These are phyloP conservation scores for Backusella luteola DNA, from an alignment of 192 early-diverging fungal genomes.

Conservation along the genomic window DNA sequence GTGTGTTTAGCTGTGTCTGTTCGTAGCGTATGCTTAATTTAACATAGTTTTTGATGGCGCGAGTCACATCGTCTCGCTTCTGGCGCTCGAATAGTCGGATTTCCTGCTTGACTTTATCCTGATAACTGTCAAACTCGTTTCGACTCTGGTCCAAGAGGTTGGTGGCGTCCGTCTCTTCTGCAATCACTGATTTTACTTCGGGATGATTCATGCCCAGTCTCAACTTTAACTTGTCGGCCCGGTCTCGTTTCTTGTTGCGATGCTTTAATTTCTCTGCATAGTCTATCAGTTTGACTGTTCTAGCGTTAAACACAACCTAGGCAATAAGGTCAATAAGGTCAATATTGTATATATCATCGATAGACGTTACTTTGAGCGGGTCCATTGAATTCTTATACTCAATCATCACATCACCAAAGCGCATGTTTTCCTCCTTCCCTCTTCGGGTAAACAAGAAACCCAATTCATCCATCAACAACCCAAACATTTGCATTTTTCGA, in stretches of 20 bases:
- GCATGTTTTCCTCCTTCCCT: conserved; percentile 44
- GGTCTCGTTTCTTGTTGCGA: conserved; percentile 39
- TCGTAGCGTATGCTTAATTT: conserved; percentile 40
- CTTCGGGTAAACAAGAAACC: conserved; percentile 44
- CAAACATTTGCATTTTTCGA: conserved; percentile 50
- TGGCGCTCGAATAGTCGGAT: conserved; percentile 44
- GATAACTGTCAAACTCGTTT: conserved; percentile 36
- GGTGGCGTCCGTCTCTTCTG: conserved; percentile 31
- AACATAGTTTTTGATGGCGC: conserved; percentile 38
- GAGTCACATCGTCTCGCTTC: conserved; percentile 40
- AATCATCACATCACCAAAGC: conserved; percentile 46
- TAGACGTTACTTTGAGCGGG: conserved; percentile 39
- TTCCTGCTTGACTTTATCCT: conserved; percentile 42
- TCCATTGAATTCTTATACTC: conserved; percentile 50
- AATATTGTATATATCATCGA: not conserved
- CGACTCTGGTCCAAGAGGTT: conserved; percentile 20
- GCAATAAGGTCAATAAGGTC: not conserved
- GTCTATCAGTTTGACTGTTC: conserved; percentile 46
- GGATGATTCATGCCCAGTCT: conserved; percentile 21
- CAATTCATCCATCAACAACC: conserved; percentile 47
- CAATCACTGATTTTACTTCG: conserved; percentile 24
- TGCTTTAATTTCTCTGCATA: conserved; percentile 45
- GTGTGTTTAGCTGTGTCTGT: conserved; percentile 34
- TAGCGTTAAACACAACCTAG: conserved; percentile 47
- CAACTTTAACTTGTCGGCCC: conserved; percentile 34